Evolutionary conservation across 2,329 filamentous ascomycete genomes (phyloP).

Genomic region (Madurella mycetomatis): DNA sequence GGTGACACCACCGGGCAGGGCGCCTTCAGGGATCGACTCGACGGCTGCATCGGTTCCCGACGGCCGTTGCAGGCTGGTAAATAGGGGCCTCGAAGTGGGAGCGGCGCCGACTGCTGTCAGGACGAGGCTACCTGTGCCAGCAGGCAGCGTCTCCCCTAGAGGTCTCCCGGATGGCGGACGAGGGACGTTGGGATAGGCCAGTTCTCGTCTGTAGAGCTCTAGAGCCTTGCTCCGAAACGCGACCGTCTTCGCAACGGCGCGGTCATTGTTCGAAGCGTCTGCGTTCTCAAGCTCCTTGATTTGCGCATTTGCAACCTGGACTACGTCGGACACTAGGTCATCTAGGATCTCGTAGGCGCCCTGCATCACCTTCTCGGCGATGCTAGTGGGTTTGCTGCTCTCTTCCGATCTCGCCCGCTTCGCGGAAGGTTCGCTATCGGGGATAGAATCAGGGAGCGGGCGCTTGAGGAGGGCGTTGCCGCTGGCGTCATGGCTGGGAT

Average conservation of each 20-base stretch:
- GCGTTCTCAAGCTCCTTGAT: constrained; percentile 44
- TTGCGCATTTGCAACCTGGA: constrained; percentile 30
- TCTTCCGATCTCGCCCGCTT: constrained; percentile 59
- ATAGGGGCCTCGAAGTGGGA: constrained; percentile 70
- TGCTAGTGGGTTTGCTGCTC: constrained; percentile 36
- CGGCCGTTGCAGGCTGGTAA: constrained; percentile 66
- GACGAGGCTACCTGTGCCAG: constrained; percentile 51
- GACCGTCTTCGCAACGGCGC: constrained; percentile 42
- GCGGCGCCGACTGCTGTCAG: constrained; percentile 75
- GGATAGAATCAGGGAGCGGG: constrained; percentile 41
- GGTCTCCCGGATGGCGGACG: constrained; percentile 35
- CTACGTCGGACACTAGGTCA: constrained; percentile 58
- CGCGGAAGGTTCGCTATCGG: constrained; percentile 48
- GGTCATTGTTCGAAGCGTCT: constrained; percentile 29
- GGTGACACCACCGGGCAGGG: constrained; percentile 70
- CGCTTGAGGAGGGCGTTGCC: constrained; percentile 52
- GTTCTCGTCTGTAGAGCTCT: constrained; percentile 58
- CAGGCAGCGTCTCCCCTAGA: constrained; percentile 37
- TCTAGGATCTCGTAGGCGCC: constrained; percentile 58
- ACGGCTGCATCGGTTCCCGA: constrained; percentile 25
- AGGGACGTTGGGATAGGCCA: constrained; percentile 44
- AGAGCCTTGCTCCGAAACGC: constrained; percentile 61
- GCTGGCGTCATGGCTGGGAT: constrained; percentile 47
- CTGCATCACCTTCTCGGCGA: constrained; percentile 50
- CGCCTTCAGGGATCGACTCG: constrained; percentile 55